Base-by-base conservation (phyloP, 495 filamentous ascomycete species). In the Neurospora africana region DNA sequence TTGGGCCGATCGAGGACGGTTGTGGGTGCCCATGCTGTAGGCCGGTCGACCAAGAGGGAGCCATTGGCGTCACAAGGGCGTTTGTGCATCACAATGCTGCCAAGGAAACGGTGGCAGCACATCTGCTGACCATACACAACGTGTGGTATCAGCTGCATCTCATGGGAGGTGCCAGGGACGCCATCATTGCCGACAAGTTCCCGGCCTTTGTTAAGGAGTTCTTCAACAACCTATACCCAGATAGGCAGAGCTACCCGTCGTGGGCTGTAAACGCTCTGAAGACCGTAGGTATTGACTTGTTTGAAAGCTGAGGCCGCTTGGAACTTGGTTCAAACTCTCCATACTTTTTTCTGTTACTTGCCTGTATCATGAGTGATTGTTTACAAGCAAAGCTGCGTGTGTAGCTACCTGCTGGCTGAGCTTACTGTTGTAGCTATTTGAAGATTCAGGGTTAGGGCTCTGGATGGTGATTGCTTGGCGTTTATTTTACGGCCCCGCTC, bases 81-180 rank as follows among this genome's bases (percentile, higher is more conserved):
- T 98, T 92, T 79, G 91, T 98, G 38, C 89, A 98, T 78, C 95
- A 99, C 81, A 86, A 97, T 68, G 90, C 93, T 1, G 90, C 90
- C 3, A 99, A 99, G 79, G 95, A 98, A 83, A 98, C 95, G 8
- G 95, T 92, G 0, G 95, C 94, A 13, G 95, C 96, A 23, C 95
- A 99, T 84, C 81, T 99, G 80, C 82, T 99, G 40, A 96, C 93
- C 0, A 91, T 97, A 74, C 95, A 99, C 81, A 98, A 99, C 79
- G 93, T 98, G 33, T 92, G 93, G 78, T 96, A 95, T 77, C 87
- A 97, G 74, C 85, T 99, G 36, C 84, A 87, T 67, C 80, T 99
- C 74, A 97, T 98, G 94, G 82, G 84, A 15, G 81, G 84, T 53
- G 89, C 88, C 2, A 86, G 93, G 72, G 82, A 91, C 70, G 91